Evolutionary conservation across 78 protist genomes (phyloP), one percentile per base, ranked within the genome.

Genomic region (Acrasis kona): DNA sequence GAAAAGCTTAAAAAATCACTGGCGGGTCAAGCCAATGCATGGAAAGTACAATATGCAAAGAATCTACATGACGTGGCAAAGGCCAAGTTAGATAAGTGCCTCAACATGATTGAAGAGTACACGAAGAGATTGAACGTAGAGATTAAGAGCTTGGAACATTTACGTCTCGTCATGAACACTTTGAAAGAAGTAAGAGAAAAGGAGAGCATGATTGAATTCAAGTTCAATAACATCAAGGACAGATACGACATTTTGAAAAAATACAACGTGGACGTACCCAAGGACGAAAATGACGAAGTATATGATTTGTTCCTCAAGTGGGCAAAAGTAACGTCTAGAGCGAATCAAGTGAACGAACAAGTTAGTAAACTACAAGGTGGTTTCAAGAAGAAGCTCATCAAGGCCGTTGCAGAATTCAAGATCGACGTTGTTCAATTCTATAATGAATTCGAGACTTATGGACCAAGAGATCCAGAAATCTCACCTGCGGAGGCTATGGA

Each of bases 381-480:
- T 19, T 82, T 84, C 90, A 70, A 75, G 58, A 31, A 6, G 19
- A 40, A 65, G 12, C 85, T 86, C 32, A 34, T 69, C 28, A 10
- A 7, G 28, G 7, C 28, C 27, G 84, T 88, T 35, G 31, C 57
- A 32, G 12, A 8, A 39, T 88, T 87, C 29, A 38, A 3, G 1
- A 68, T 1, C 6, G 89, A 85, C 28, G 86, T 84, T 34, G 12
- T 19, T 27, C 4, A 36, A 30, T 88, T 81, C 41, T 50, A 68
- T 34, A 19, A 29, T 34, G 89, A 86, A 58, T 92, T 77, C 70
- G 82, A 83, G 9, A 36, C 19, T 12, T 75, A 65, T 32, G 96
- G 96, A 6, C 96, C 96, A 3, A 83, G 74, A 76, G 81, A 73
- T 7, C 72, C 69, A 1, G 93, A 86, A 3, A 28, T 87, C 61